These are phyloP conservation scores for Aspergillus glaucus DNA, from an alignment of 2,329 filamentous ascomycete genomes.

Conservation along the genomic window DNA sequence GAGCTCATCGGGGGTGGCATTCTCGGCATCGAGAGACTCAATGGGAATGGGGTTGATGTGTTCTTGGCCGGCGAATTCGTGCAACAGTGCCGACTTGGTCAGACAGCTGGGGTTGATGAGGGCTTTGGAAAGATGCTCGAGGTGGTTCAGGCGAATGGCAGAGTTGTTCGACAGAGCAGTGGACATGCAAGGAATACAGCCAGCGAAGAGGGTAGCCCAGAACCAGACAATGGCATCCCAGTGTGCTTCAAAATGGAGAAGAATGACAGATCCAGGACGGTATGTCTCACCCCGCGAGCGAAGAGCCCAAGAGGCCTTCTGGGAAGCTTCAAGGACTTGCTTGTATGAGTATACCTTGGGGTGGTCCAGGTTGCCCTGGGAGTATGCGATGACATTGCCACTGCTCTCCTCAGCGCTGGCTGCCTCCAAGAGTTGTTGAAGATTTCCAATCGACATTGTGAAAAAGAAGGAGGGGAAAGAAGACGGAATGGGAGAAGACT, in stretches of 20 bases:
- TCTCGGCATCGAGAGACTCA: background rate
- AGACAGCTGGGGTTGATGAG: constrained; percentile 4
- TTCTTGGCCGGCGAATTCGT: background rate
- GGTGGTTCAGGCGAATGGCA: constrained; percentile 21
- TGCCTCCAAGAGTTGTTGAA: constrained; percentile 5
- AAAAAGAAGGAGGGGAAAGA: background rate
- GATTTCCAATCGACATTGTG: constrained; percentile 5
- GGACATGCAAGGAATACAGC: constrained; percentile 34
- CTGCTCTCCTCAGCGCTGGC: background rate
- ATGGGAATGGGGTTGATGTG: background rate
- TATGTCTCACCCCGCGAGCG: background rate
- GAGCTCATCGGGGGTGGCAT: background rate
- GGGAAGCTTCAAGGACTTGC: constrained; percentile 4
- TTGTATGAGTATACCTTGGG: constrained; percentile 2
- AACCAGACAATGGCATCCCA: constrained; percentile 37
- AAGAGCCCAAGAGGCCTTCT: constrained; percentile 6
- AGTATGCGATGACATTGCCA: constrained; percentile 7
- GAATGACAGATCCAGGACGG: background rate
- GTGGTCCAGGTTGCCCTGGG: constrained; percentile 1
- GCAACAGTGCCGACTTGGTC: background rate
- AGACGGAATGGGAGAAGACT: too few species aligned
- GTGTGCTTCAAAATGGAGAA: constrained; percentile 32
- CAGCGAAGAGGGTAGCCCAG: constrained; percentile 35
- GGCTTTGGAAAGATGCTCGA: constrained; percentile 20
- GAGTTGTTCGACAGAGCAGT: constrained; percentile 25